Evolutionary conservation across 768 basidiomycete genomes (phyloP).

Genomic region (Goffeauzyma gilvescens): DNA sequence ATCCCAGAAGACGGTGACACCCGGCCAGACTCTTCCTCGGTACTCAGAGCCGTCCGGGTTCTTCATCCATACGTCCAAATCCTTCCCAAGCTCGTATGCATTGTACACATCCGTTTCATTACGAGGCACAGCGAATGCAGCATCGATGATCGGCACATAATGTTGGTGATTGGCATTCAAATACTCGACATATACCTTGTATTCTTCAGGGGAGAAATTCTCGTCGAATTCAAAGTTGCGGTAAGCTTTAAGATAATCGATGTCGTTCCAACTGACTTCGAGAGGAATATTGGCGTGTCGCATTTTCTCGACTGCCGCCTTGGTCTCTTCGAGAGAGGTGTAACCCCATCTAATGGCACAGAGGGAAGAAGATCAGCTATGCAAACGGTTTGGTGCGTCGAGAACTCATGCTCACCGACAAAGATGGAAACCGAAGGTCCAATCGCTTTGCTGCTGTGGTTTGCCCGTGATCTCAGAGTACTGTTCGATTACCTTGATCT

Average conservation of each 20-base stretch:
- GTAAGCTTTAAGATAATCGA: conserved; percentile 19
- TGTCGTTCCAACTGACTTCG: conserved; percentile 38
- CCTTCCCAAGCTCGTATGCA: conserved; percentile 46
- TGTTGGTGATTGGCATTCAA: conserved; percentile 26
- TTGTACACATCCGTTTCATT: conserved; percentile 34
- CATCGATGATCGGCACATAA: conserved; percentile 28
- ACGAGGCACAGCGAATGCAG: conserved; percentile 16
- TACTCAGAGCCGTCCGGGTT: conserved; percentile 57
- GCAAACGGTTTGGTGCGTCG: too few relatives aligned
- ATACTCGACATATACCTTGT: conserved; percentile 20
- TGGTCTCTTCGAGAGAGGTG: conserved; percentile 41
- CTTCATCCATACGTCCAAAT: conserved; percentile 48
- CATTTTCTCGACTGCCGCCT: conserved; percentile 42
- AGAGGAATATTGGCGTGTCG: conserved; percentile 54
- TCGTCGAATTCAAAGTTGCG: conserved; percentile 24
- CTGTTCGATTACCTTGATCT: conserved; percentile 44
- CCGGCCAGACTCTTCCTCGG: conserved; percentile 41
- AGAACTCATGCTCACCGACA: conserved; percentile 34
- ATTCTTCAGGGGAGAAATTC: conserved; percentile 19
- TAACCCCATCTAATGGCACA: too few relatives aligned
- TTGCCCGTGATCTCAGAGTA: conserved; percentile 49
- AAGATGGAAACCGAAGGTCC: conserved; percentile 63
- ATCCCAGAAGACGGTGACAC: conserved; percentile 47
- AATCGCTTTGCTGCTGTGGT: conserved; percentile 53
- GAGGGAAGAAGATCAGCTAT: too few relatives aligned